Percentiles rank a stretch among this genome's conserved stretches.
Evolutionary conservation across 2,329 filamentous ascomycete species (phyloP).

Genomic region (Fusarium equiseti): DNA sequence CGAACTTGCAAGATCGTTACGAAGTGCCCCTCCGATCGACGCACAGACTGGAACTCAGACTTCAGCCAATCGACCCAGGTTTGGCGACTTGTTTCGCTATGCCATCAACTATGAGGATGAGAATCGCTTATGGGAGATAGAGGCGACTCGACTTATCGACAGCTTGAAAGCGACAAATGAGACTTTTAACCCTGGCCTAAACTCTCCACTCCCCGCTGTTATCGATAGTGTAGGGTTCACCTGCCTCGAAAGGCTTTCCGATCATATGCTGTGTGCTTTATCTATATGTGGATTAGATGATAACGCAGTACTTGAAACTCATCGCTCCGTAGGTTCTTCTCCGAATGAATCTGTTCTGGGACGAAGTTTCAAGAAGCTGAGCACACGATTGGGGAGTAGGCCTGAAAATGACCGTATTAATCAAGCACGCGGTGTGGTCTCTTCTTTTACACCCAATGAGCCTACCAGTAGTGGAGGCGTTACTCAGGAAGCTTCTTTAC

Average conservation of each 20-base stretch:
- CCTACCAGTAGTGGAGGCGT: fast-evolving
- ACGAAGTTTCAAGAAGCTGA: not conserved
- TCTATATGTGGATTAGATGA: not conserved
- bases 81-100: not conserved
- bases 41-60: not conserved
- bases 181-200: not conserved
- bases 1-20: not conserved
- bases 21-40: not conserved
- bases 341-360: not conserved
- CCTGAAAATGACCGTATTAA: no score
- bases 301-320: not conserved
- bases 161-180: not conserved
- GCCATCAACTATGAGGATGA: not conserved
- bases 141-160: not conserved
- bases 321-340: not conserved
- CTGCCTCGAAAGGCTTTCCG: not conserved
- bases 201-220: not conserved
- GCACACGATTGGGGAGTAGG: not conserved
- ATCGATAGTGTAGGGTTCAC: not conserved
- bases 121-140: not conserved
- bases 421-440: no score
- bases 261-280: not conserved
- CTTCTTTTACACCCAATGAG: fast-evolving
- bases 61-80: not conserved
- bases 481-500: no score